Base-by-base conservation (phyloP, 2,329 filamentous ascomycete species). In the Neofusicoccum kwambonambiense region DNA sequence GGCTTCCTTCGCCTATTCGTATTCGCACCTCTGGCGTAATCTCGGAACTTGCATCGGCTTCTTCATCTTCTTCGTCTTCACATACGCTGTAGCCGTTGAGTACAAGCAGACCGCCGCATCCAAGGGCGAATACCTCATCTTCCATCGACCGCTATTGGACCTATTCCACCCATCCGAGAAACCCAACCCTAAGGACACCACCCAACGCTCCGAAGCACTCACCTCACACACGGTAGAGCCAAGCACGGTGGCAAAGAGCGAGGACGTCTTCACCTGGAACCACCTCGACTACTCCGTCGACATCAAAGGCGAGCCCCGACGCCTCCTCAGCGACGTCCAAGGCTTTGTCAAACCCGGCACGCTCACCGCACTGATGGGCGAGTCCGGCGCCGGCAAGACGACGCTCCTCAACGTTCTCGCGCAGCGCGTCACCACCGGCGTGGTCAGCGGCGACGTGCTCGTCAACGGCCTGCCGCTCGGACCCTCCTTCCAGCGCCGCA, bases 81-180 rank as follows among this genome's bases (percentile, higher is more conserved):
- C 89, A 0, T 91, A 92, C 75, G 83, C 91, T 57, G 52, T 85
- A 15, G 85, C 86, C 0, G 83, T 84, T 0, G 89, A 92, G 71
- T 68, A 89, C 69, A 52, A 31, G 1, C 80, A 44, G n/a, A n/a
- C 51, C 1, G 39, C 44, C 1, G 86, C 84, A 0, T 79, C 80
- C 1, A 88, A 84, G 0, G 89, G 88, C 0, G 90, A 93, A 71
- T 84, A 88, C 0, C 82, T 93, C 0, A 86, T 92, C 8, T 92
- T 91, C 66, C 74, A 73, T 63, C 72, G 75, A 17, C 81, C 17
- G 13, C 34, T 9, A 76, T 76, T 69, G 79, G 79, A 6, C 75
- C 79, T 65, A 78, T 81, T 49, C 80, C 79, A 8, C 3, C 72
- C 72, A 11, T 76, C 79, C 69, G 67, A 80, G 69, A 72, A 75